Base-by-base conservation (phyloP, 257 asterid genomes). In the Nicotiana tomentosiformis region DNA sequence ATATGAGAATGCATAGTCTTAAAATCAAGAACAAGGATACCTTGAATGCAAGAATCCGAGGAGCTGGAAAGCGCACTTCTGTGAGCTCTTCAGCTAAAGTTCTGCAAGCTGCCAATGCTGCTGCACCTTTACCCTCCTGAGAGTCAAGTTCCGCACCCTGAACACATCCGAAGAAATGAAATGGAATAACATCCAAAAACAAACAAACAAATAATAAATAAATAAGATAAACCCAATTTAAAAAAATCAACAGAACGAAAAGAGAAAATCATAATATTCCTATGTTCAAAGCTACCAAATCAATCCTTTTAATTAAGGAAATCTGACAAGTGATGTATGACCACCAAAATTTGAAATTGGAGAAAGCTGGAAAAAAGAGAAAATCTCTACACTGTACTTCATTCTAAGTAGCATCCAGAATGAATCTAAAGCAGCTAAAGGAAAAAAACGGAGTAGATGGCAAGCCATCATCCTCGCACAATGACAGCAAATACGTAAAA, bases 71-170 rank as follows among this genome's bases (percentile, higher is more conserved):
- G 77, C 98, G 93, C 90, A 90, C 74, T 88, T 94, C 99, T 0
- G 98, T 91, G 77, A 96, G 94, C 92, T 96, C 99, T 88, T 96
- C 99, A 84, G 99, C 98, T 90, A 96, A 90, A 79, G 98, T 94
- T 87, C 98, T 88, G 88, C 99, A 96, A 82, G 99, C 98, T 67
- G 98, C 99, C 83, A 94, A 90, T 76, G 98, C 98, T 83, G 98
- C 94, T 51, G 98, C 99, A 86, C 97, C 90, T 85, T 94, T 92
- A 82, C 95, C 97, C 83, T 94, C 97, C 82, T 92, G 90, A 51
- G 94, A 97, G 85, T 95, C 93, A 82, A 96, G 98, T 86, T 94
- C 99, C 81, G 95, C 93, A 17, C 99, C 99, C 99, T 94, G 88
- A 84, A 88, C 82, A 89, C 53, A 51, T 51, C 72, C 83, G 68